Evolutionary conservation across 2,329 filamentous ascomycete genomes (phyloP), one percentile per base, ranked within the genome.

Genomic region (Fusarium secorum): DNA sequence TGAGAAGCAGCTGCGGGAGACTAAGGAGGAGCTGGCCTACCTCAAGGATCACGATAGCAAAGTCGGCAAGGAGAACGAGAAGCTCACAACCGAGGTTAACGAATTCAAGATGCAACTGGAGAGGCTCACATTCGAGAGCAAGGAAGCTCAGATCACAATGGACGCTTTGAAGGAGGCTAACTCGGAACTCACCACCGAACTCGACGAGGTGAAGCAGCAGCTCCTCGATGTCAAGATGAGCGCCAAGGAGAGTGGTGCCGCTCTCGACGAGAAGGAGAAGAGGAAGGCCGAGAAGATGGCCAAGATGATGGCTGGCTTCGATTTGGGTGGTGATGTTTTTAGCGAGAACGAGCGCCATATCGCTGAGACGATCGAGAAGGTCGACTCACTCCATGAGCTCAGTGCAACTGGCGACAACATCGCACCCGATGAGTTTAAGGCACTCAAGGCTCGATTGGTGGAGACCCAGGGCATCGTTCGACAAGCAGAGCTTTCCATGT

Each of bases 261-360:
- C 94, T 20, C 84, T 97, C 24, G 95, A 98, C 75, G 96, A 98
- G 83, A 99, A 99, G 86, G 97, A 98, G 83, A 95, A 94, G 86
- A 95, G 94, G 84, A 99, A 99, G 87, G 94, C 95, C 2, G 96
- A 99, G 84, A 96, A 97, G 83, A 99, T 99, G 96, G 96, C 96
- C 45, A 93, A 98, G 87, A 99, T 99, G 96, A 98, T 99, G 95
- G 96, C 96, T 64, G 94, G 95, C 7, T 98, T 99, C 76, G 95
- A 99, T 77, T 88, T 99, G 36, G 95, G 94, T 46, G 91, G 92
- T 52, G 95, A 98, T 63, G 91, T 97, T 35, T 97, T 98, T 80
- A 97, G 94, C 74, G 93, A 96, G 64, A 97, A 97, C 75, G 96
- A 99, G 81, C 89, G 91, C 70, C 91, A 90, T 54, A 93, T 99